Conservation (phyloP, 257 asterid species). For the Striga asiatica region DNA sequence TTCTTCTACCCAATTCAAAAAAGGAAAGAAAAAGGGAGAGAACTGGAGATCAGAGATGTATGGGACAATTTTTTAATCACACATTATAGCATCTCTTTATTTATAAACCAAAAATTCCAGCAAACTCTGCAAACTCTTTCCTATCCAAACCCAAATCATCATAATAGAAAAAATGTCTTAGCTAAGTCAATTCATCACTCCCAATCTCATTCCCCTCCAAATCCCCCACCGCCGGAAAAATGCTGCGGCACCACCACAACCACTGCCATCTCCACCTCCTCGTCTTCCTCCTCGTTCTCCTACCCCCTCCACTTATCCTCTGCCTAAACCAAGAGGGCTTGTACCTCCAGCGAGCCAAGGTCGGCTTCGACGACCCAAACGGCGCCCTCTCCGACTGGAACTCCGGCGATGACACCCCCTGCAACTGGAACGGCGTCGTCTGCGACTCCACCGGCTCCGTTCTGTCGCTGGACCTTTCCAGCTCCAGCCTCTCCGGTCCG, state of each 20-base stretch:
- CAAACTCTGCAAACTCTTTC: too few species aligned
- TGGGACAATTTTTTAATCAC: too few species aligned
- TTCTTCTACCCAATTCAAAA: too few species aligned
- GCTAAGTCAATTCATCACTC: not conserved
- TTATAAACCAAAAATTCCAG: too few species aligned
- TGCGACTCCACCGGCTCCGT: conserved; percentile 45
- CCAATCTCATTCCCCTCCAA: not conserved
- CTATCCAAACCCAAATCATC: too few species aligned
- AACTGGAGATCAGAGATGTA: too few species aligned
- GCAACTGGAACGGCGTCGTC: conserved; percentile 59
- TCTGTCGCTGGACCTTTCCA: conserved; percentile 48
- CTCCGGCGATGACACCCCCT: conserved; percentile 39
- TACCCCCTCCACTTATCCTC: conserved; percentile 16
- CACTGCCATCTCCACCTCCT: not conserved
- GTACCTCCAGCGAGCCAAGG: conserved; percentile 42
- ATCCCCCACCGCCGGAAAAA: conserved; percentile 8
- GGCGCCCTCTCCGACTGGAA: conserved; percentile 49
- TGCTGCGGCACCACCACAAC: conserved; percentile 3
- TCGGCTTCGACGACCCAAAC: conserved; percentile 58
- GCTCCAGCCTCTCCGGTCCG: conserved; percentile 62
- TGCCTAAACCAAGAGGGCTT: conserved; percentile 52
- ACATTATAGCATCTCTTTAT: too few species aligned
- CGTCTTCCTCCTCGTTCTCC: conserved; percentile 14
- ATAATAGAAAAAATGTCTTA: conserved; percentile 25
- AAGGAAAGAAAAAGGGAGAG: too few species aligned